These are phyloP conservation scores for Dianthus caryophyllus DNA, from an alignment of 148 eudicot species.

Conservation along the genomic window DNA sequence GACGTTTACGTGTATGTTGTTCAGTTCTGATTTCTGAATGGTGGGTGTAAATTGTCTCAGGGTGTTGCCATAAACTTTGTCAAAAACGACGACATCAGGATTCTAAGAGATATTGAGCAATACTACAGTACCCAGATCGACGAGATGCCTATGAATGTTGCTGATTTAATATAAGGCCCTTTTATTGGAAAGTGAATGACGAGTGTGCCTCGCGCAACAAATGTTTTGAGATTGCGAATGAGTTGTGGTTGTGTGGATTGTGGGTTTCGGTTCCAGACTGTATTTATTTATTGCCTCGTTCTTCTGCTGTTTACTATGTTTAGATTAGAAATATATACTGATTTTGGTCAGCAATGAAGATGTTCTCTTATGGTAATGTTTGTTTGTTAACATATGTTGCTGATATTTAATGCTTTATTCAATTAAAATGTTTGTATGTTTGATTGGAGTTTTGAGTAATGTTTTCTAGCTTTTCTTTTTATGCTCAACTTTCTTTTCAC, in stretches of 20 bases:
- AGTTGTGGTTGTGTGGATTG: neutral
- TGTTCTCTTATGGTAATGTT: neutral
- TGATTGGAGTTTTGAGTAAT: too few species aligned
- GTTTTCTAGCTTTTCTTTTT: too few species aligned
- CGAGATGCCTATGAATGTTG: slow-evolving; percentile 97
- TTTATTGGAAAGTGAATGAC: slow-evolving; percentile 9
- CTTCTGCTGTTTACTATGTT: neutral
- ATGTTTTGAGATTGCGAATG: slow-evolving; percentile 1
- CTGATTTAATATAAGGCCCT: slow-evolving; percentile 54
- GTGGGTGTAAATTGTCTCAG: slow-evolving; percentile 35
- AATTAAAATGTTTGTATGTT: too few species aligned
- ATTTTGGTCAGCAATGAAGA: neutral
- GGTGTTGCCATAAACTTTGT: slow-evolving; percentile 96
- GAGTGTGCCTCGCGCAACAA: neutral
- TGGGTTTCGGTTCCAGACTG: neutral
- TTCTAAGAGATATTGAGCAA: slow-evolving; percentile 86
- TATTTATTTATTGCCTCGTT: neutral
- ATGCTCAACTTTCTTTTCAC: too few species aligned
- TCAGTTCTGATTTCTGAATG: neutral
- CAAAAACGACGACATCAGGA: slow-evolving; percentile 75
- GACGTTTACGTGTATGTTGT: neutral
- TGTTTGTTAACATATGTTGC: neutral
- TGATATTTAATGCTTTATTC: neutral
- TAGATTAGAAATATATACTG: neutral
- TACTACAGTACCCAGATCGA: slow-evolving; percentile 92